Evolutionary conservation across 768 basidiomycete species (phyloP), one percentile per base, ranked within the genome.

Genomic region (Agaricus subrufescens): DNA sequence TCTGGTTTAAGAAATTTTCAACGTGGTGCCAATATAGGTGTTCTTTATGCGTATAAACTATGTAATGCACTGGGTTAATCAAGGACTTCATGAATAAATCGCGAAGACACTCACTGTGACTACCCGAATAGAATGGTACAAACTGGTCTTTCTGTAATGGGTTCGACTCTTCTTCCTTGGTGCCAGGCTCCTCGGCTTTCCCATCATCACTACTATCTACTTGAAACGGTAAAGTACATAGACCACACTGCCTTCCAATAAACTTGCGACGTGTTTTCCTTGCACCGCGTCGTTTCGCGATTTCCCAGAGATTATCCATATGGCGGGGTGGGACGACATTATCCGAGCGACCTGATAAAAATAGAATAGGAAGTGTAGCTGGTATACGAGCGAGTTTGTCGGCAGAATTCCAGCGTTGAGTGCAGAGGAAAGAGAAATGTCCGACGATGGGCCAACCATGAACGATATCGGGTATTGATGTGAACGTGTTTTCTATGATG

Each of bases 401-500:
- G 88, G 71, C 63, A 83, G 82, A 4, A 75, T 71, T 2, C 78
- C 79, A 0, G 90, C 90, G 57, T 85, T 82, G 67, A 94, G 83
- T 52, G 88, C 81, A 62, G 86, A 85, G 10, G 93, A 75, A 65
- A 85, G 87, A 10, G 88, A 74, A 67, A 92, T 75, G 0, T 23
- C 80, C 74, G 30, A 93, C 77, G 45, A 81, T 62, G 1, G 91
- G 91, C 61, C 91, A 74, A 11, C 79, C 77, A 56, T 77, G 73
- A 0, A 91, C 87, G 43, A 95, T 79, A 40, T 81, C 77, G 1
- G 86, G 86, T 46, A 96, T 80, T 29, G 87, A 91, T 39, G 86
- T 79, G 70, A 94, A 96, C 0, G 94, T 94, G 66, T 95, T 95
- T 71, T 95, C 93, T 57, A 95, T 71, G 39, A 96, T 81, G 25